Base-by-base conservation (phyloP, 2,329 filamentous ascomycete species). In the Fusarium sp. region DNA sequence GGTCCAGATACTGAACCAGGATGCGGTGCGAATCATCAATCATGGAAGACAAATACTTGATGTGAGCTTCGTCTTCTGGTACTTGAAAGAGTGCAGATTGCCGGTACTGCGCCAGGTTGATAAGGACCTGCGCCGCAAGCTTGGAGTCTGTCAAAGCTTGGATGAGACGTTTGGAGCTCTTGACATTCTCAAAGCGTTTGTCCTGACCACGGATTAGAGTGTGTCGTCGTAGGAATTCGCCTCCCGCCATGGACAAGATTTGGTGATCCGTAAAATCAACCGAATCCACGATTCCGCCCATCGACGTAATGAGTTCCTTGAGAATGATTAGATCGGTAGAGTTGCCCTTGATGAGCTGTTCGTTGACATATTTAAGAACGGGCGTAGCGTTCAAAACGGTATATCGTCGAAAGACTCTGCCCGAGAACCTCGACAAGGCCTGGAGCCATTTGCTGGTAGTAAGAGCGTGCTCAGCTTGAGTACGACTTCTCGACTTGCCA, bases 401-500 rank as follows among this genome's bases (percentile, higher is more conserved):
- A 76, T 97, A 97, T 47, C 93, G 89, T 73, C 91, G 90, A 77
- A 96, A 98, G 4, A 96, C 91, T 75, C 92, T 91, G 21, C 95
- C 96, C 40, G 94, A 91, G 77, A 99, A 98, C n/a, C 87, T 88
- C 11, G 96, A 93, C 52, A 98, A 82, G 15, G 95, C 93, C 76
- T 94, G 90, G 21, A 99, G 83, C 96, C 96, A 99, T 73, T 90
- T 89, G 77, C 94, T 97, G 24, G 94, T 96, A 23, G 97, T 86
- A 12, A 90, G 81, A 4, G 89, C 85, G 32, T 88, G 89, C 44
- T 85, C 84, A 24, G 85, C 85, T 70, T 89, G 87, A 7, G 86
- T 89, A 34, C 88, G 83, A 73, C 87, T 89, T 73, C 88, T 83
- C 52, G 85, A 83, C 67, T 88, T 88, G 49, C 86, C 87, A 14